phyloP scores from a whole-genome alignment of 331 rosid species.

The Malus hybrid region DNA sequence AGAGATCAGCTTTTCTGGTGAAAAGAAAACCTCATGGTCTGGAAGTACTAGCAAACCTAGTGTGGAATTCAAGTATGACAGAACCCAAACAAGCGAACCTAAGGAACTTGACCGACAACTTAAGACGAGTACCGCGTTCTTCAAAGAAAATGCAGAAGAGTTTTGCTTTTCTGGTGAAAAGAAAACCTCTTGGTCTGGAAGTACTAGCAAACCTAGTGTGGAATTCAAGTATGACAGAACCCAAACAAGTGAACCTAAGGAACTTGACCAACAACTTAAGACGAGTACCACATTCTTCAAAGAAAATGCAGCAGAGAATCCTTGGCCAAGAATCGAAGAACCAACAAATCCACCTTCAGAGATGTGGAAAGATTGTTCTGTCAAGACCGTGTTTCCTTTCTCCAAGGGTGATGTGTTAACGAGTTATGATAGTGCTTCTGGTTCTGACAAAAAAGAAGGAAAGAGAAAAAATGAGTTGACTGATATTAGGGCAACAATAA shows the following conservation, averaged over 20 bases:
- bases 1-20: constrained; percentile 33
- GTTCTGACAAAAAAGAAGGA: constrained; percentile 58
- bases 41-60: constrained; percentile 55
- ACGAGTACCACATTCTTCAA: constrained; percentile 35
- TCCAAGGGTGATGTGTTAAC: constrained; percentile 49
- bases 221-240: constrained; percentile 35
- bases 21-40: constrained; percentile 47
- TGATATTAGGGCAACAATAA: constrained; percentile 54
- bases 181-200: constrained; percentile 55
- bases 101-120: constrained; percentile 47
- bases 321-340: constrained; percentile 63
- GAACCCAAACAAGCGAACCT: constrained; percentile 36
- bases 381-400: constrained; percentile 75
- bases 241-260: constrained; percentile 44
- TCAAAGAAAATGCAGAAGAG: constrained; percentile 47
- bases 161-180: constrained; percentile 35
- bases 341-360: constrained; percentile 50
- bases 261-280: constrained; percentile 47
- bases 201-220: constrained; percentile 39
- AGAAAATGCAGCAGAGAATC: constrained; percentile 50
- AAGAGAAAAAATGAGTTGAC: constrained; percentile 43
- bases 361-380: constrained; percentile 70
- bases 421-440: constrained; percentile 36
- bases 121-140: constrained; percentile 35
- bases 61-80: constrained; percentile 34